These are phyloP conservation scores for Eucalyptus pauciflora DNA, from an alignment of 345 rosid genomes.

Conservation along the genomic window DNA sequence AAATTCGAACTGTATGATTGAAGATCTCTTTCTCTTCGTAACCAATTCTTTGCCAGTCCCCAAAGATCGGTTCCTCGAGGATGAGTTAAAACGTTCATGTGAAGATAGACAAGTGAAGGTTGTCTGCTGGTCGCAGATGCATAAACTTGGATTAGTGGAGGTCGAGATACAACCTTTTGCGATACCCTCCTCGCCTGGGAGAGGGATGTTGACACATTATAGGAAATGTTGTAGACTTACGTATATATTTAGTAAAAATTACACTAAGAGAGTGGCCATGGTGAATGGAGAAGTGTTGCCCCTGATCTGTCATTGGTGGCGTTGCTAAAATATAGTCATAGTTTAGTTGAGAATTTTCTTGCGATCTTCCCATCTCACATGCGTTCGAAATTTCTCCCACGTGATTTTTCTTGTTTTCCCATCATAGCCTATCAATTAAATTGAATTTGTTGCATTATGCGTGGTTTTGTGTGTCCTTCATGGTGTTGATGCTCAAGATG, in stretches of 20 bases:
- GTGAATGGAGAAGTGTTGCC: not conserved
- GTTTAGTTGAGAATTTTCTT: not conserved
- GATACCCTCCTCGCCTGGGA: not conserved
- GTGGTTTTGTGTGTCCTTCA: not conserved
- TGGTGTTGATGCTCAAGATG: not conserved
- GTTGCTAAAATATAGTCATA: not conserved
- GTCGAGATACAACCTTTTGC: not conserved
- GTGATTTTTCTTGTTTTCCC: not conserved
- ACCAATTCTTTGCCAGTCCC: not conserved
- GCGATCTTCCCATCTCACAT: not conserved
- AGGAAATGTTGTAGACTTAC: not conserved
- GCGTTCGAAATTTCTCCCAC: not conserved
- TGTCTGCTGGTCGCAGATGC: not conserved
- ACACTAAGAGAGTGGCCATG: not conserved
- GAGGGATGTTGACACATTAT: not conserved
- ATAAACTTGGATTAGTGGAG: not conserved
- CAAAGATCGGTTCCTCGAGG: fast-evolving
- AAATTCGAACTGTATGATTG: not conserved
- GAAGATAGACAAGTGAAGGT: not conserved
- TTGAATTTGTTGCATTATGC: not conserved
- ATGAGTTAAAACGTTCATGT: not conserved
- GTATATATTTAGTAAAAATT: not conserved
- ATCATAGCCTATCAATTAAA: not conserved
- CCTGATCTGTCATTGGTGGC: not conserved
- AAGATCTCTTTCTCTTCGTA: not conserved